Base-by-base conservation (phyloP, 1,284 basidiomycete species). In the Trichosporon faecale region DNA sequence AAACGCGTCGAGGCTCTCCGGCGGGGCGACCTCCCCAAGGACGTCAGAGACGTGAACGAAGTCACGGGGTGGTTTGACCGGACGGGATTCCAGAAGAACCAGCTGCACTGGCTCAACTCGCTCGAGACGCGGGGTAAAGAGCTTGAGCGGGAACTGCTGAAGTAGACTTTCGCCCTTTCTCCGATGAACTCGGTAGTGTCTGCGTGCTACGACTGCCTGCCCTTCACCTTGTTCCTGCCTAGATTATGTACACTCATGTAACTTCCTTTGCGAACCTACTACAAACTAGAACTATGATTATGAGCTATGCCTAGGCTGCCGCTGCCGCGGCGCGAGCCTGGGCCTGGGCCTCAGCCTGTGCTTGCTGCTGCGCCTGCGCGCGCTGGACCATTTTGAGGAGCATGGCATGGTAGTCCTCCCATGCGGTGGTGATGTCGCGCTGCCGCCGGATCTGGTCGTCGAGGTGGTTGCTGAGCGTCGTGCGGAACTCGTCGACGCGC, bases 21-120 rank as follows among this genome's bases (percentile, higher is more conserved):
- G 68, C 64, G 68, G 23, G 64, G 69, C 27, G 66, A 57, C 18
- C 67, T 77, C 14, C 76, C 75, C 1, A 27, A 76, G 5, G 70
- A 77, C 14, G 65, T 74, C 44, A 73, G 76, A 27, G 88, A 93
- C 76, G 90, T 90, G 7, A 91, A 94, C 77, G 88, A 85, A 31
- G 86, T 94, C 35, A 90, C 90, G 82, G 89, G 91, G 57, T 94
- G 92, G 91, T 86, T 95, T 37, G 92, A 94, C 72, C 81, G 88
- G 70, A 86, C 90, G 60, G 86, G 88, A 14, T 83, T 91, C 63
- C 89, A 94, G 73, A 87, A 31, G 37, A 33, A 33, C 52, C 52
- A 57, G 25, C 52, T 57, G 25, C 52, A 57, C 25, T 57, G 52
- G 52, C 52, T 57, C 23, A 57, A 57, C 52, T 14, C 4, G 11